Evolutionary conservation across 2,329 filamentous ascomycete species (phyloP).

Genomic region (Ophiocordyceps camponoti-leonardi): DNA sequence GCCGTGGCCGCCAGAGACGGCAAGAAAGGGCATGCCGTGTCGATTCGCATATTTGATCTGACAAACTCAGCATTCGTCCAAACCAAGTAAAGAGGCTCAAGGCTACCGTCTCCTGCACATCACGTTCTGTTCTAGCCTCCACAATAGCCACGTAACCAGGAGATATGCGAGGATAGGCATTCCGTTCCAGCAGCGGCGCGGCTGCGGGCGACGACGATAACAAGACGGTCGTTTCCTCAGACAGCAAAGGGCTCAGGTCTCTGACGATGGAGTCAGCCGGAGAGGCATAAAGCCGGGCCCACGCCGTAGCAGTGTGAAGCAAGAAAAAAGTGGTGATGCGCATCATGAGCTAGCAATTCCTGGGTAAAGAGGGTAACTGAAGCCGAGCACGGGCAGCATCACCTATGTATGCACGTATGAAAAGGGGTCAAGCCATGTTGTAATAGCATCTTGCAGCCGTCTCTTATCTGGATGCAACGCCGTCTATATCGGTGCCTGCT

Average conservation of each 20-base stretch:
- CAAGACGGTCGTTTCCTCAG: neutral
- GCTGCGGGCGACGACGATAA: neutral
- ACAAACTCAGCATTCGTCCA: neutral
- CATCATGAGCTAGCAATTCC: neutral
- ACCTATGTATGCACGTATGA: too few relatives aligned
- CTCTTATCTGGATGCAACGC: too few relatives aligned
- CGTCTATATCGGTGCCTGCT: too few relatives aligned
- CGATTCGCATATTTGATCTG: conserved; percentile 6
- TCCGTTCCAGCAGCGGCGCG: neutral
- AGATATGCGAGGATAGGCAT: neutral
- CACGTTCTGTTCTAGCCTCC: neutral
- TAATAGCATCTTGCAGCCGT: too few relatives aligned
- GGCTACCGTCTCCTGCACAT: conserved; percentile 1
- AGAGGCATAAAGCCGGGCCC: neutral
- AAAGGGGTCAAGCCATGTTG: too few relatives aligned
- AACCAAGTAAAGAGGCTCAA: neutral
- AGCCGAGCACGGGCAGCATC: too few relatives aligned
- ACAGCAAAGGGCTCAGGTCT: neutral
- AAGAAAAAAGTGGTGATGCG: neutral
- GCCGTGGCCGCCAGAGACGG: conserved; percentile 4
- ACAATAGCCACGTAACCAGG: neutral
- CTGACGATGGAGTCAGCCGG: neutral
- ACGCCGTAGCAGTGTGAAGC: neutral
- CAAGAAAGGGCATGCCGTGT: conserved; percentile 3
- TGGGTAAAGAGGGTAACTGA: too few relatives aligned